Evolutionary conservation across 1,284 basidiomycete genomes (phyloP), one percentile per base, ranked within the genome.

Genomic region (Vanrija sp.): DNA sequence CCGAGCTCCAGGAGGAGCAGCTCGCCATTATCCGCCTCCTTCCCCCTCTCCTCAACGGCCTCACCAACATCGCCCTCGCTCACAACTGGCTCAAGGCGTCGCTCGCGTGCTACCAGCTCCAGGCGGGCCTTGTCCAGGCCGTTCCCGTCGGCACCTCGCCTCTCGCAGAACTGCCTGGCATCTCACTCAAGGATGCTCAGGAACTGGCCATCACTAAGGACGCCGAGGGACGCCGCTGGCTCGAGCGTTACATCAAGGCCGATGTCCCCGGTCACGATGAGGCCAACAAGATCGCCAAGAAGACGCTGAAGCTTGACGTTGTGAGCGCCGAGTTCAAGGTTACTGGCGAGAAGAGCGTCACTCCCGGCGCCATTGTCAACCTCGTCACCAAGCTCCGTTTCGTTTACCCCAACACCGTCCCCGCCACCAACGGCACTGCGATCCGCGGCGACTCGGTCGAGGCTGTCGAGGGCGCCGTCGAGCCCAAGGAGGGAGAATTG

Each of bases 71-170:
- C 65, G 81, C 87, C 0, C 81, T 89, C 20, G 83, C 93, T 0
- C 89, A 93, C 67, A 93, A 85, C 71, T 98, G 94, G 93, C 83
- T 98, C n/a, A 71, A 82, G 12, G 86, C 91, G 1, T 86, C 90
- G 0, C 78, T 92, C 27, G 78, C 83, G 25, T 80, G 87, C 59
- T 88, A 95, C 83, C 85, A 86, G 45, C 79, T 98, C 18, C 87
- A 94, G 58, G 84, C 89, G 15, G 85, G 85, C 71, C 78, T 98
- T 43, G 82, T 86, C 0, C 96, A 98, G 76, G 95, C 91, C 0
- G 77, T 95, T 15, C 81, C 85, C 9, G 85, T 87, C 5, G 79
- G 64, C 45, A 54, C 72, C 77, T 55, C 81, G 3, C 70, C 75
- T 35, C 79, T 87, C 19, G 83, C 87, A 0, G 90, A 95, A 47